A percentile compares a stretch with the other conserved stretches of the same genome.
phyloP scores from a whole-genome alignment of 768 basidiomycete genomes.

The Termitomyces sp. region DNA sequence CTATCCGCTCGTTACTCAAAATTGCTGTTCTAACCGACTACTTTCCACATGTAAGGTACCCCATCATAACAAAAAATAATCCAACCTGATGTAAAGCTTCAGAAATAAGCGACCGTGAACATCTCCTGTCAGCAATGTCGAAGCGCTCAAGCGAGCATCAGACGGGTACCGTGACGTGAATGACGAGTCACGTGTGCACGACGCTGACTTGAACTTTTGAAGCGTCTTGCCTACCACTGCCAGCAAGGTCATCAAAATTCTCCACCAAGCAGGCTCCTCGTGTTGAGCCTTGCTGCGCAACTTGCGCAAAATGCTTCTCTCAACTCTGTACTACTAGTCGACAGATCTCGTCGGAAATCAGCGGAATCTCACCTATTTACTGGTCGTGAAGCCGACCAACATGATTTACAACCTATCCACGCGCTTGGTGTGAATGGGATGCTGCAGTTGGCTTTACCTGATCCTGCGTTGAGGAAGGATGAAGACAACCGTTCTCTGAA shows the following conservation, averaged over 20 bases:
- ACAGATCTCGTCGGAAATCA: conserved; percentile 57
- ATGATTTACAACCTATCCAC: conserved; percentile 86
- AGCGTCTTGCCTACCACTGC: too few species aligned
- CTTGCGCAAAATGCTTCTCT: conserved; percentile 76
- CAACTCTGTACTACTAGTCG: conserved; percentile 69
- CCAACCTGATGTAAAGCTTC: too few species aligned
- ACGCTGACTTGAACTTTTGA: conserved; percentile 10
- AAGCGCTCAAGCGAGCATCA: too few species aligned
- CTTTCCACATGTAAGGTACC: too few species aligned
- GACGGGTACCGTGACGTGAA: too few species aligned
- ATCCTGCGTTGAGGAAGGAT: conserved; percentile 52
- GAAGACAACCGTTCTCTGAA: conserved; percentile 82
- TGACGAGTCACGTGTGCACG: too few species aligned
- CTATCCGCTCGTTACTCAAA: too few species aligned
- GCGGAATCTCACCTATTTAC: conserved; percentile 87
- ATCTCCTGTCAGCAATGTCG: too few species aligned
- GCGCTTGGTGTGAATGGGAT: conserved; percentile 80
- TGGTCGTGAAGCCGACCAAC: conserved; percentile 72
- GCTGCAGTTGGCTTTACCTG: conserved; percentile 61
- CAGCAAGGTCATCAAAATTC: background rate
- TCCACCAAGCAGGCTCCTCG: conserved; percentile 15
- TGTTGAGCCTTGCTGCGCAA: conserved; percentile 81
- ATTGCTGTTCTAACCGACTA: too few species aligned
- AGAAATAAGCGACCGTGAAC: too few species aligned
- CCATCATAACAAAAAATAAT: too few species aligned